Percentiles rank a stretch among this genome's conserved stretches.
phyloP scores from a whole-genome alignment of 1,284 basidiomycete genomes.

The Tetrapyrgos nigripes region DNA sequence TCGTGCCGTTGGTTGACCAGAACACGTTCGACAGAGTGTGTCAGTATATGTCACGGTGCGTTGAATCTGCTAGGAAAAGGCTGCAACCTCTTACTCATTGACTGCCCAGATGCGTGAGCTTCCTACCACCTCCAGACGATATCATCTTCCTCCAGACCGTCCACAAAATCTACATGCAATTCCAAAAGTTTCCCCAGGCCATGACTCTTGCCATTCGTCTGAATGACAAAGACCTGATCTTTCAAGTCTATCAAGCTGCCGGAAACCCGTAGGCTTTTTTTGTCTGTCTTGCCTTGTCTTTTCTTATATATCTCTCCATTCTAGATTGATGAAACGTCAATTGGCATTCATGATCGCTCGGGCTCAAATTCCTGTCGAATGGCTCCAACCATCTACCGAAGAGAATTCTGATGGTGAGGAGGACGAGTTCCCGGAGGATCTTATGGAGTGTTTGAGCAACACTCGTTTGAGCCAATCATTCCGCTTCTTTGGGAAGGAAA shows the following conservation, averaged over 20 bases:
- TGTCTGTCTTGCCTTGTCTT: no score
- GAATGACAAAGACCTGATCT: slow-evolving; percentile 82
- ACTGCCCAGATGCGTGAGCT: slow-evolving; percentile 78
- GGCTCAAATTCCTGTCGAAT: slow-evolving; percentile 90
- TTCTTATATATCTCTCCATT: slow-evolving; percentile 1
- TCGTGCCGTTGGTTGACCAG: slow-evolving; percentile 81
- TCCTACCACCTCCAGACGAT: slow-evolving; percentile 95
- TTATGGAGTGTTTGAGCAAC: slow-evolving; percentile 88
- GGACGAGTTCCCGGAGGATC: slow-evolving; percentile 79
- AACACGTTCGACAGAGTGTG: slow-evolving; percentile 96
- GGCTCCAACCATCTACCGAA: slow-evolving; percentile 70
- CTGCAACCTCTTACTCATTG: slow-evolving; percentile 15
- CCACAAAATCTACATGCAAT: slow-evolving; percentile 89
- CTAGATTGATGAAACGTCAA: slow-evolving; percentile 87
- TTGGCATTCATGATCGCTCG: slow-evolving; percentile 94
- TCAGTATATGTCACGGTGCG: slow-evolving; percentile 94
- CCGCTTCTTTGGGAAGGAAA: slow-evolving; percentile 93
- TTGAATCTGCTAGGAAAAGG: slow-evolving; percentile 17
- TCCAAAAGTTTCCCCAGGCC: slow-evolving; percentile 92
- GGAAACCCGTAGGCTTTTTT: slow-evolving; percentile 73
- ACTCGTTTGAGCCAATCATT: slow-evolving; percentile 86
- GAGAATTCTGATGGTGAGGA: slow-evolving; percentile 19
- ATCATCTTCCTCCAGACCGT: slow-evolving; percentile 90
- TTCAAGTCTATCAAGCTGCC: slow-evolving; percentile 87
- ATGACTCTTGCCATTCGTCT: slow-evolving; percentile 89